Conservation (phyloP, 2,329 filamentous ascomycete genomes). For the Onygenales sp. region DNA sequence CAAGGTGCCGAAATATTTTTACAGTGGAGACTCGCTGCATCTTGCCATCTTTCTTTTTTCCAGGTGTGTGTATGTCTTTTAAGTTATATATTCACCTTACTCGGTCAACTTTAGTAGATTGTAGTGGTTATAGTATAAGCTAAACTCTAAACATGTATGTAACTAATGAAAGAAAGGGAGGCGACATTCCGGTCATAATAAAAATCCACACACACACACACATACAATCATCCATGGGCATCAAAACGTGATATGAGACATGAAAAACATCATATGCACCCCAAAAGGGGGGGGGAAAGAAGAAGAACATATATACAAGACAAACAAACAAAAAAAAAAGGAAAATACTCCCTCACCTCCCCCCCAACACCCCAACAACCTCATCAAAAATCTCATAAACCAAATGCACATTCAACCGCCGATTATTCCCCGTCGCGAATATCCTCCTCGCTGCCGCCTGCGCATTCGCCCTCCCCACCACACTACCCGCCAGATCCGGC, state of each 20-base stretch:
- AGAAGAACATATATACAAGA: not conserved
- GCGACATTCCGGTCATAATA: not conserved
- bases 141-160: too few relatives aligned
- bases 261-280: too few relatives aligned
- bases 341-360: not conserved
- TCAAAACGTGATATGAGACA: too few relatives aligned
- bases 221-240: not conserved
- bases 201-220: not conserved
- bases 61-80: too few relatives aligned
- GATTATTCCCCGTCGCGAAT: slow-evolving; percentile 86
- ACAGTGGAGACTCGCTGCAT: too few relatives aligned
- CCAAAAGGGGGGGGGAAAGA: not conserved
- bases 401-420: slow-evolving; percentile 68
- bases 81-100: too few relatives aligned
- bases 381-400: slow-evolving; percentile 65
- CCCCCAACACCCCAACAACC: slow-evolving; percentile 35
- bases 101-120: too few relatives aligned
- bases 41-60: too few relatives aligned
- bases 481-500: slow-evolving; percentile 83
- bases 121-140: too few relatives aligned
- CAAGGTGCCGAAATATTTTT: too few relatives aligned
- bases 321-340: not conserved
- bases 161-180: too few relatives aligned
- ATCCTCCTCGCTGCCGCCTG: slow-evolving; percentile 81
- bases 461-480: slow-evolving; percentile 86